Evolutionary conservation across 495 filamentous ascomycete genomes (phyloP), one percentile per base, ranked within the genome.

Genomic region (Aspergillus saccharolyticus): DNA sequence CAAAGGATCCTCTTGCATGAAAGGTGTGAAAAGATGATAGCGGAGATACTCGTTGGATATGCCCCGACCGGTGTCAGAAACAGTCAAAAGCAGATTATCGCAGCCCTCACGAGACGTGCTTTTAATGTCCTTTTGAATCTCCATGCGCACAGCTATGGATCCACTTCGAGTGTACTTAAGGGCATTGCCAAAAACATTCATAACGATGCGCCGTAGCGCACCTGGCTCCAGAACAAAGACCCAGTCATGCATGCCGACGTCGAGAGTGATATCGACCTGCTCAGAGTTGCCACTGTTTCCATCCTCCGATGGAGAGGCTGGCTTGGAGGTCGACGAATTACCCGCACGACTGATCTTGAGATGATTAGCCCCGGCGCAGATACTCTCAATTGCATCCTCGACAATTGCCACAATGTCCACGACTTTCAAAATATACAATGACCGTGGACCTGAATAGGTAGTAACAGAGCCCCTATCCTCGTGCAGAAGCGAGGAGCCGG

Each of bases 141-240:
- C 74, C 62, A 44, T 72, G 67, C 28, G 65, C 70, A 67, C 39
- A 30, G 51, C 53, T 12, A 66, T 59, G 42, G 62, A 66, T 4
- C 66, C 67, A 14, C 33, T 12, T 8, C 43, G 55, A n/a, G 69
- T 66, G 20, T 69, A 70, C 42, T 76, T 76, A 49, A 81, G 57
- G 4, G 79, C 74, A 58, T 78, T 78, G 15, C 74, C 67, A 44
- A 76, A 72, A 17, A 82, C 54, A 54, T 81, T 78, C 65, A 81
- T 76, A 15, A 78, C 46, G 25, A 80, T 63, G 12, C 75, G 61
- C 45, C 71, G 66, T 64, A 68, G 76, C 0, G 78, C 78, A 2
- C 78, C 79, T n/a, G 70, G 59, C 46, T 76, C 69, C 19, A 71
- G 42, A 3, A 66, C 62, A 51, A 74, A 61, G 4, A 61, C 66